These are phyloP conservation scores for Chlamydomonas schloesseri DNA, from an alignment of 139 green algal species.

Conservation along the genomic window DNA sequence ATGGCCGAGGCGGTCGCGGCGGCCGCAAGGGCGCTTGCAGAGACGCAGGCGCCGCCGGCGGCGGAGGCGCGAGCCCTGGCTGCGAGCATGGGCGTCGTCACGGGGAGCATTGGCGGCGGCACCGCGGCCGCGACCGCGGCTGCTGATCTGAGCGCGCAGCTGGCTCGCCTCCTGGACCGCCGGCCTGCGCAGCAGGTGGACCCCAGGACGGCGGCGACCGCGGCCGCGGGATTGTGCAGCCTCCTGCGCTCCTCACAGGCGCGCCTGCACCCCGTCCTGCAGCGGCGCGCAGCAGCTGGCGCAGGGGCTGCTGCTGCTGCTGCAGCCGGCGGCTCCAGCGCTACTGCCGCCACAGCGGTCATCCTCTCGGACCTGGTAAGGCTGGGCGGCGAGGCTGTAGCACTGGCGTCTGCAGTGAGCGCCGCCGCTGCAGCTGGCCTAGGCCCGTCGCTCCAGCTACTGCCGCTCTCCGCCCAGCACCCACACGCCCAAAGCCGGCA, in stretches of 20 bases:
- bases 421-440: background rate
- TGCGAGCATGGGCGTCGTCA: background rate
- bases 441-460: background rate
- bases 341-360: no score
- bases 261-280: background rate
- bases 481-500: no score
- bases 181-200: no score
- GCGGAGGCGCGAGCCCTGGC: background rate
- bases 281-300: background rate
- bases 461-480: no score
- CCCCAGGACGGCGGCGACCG: no score
- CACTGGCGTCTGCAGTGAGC: background rate
- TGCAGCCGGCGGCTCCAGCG: background rate
- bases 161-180: no score
- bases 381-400: constrained; percentile 3
- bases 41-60: background rate
- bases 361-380: background rate
- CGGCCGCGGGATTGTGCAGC: background rate
- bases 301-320: background rate
- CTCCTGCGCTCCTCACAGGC: background rate
- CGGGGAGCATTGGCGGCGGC: background rate
- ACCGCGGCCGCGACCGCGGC: background rate
- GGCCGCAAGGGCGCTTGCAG: background rate
- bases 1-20: constrained; percentile 8
- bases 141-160: no score